phyloP scores from a whole-genome alignment of 2,329 filamentous ascomycete genomes.

The Madurella fahalii region DNA sequence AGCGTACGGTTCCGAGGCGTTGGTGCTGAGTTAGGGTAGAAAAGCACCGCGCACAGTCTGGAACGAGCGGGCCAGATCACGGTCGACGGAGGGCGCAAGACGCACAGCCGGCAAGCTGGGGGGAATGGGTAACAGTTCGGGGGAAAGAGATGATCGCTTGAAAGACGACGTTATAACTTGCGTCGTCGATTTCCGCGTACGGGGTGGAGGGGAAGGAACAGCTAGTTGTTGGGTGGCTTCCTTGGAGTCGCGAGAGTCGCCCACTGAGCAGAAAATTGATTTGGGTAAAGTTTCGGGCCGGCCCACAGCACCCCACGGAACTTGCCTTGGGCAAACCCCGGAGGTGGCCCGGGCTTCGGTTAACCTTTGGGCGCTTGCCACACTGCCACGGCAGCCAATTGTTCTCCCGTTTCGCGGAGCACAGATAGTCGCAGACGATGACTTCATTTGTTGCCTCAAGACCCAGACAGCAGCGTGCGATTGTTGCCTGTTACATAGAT shows the following conservation, averaged over 20 bases:
- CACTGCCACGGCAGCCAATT: too few relatives aligned
- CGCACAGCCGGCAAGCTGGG: background rate
- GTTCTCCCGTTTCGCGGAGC: too few relatives aligned
- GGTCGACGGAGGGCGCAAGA: background rate
- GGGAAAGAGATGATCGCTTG: background rate
- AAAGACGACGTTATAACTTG: background rate
- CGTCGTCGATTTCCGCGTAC: background rate
- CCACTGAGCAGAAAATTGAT: slow-evolving; percentile 22
- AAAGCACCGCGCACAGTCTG: slow-evolving; percentile 3
- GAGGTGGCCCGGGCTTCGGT: background rate
- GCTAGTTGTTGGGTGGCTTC: slow-evolving; percentile 14
- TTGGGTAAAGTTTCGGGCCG: slow-evolving; percentile 19
- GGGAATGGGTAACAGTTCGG: background rate
- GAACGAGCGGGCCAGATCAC: background rate
- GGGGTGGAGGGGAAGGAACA: slow-evolving; percentile 6
- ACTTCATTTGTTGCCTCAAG: too few relatives aligned
- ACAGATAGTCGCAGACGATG: too few relatives aligned
- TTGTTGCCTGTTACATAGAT: too few relatives aligned
- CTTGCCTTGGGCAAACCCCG: slow-evolving; percentile 12
- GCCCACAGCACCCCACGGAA: slow-evolving; percentile 17
- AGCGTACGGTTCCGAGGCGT: background rate
- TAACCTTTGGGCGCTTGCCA: background rate
- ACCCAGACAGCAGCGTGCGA: too few relatives aligned
- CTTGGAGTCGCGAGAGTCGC: slow-evolving; percentile 17
- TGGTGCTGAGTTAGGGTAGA: background rate